Percentiles rank a stretch among this genome's conserved stretches.
These are phyloP conservation scores for Nicotiana undulata DNA, from an alignment of 257 asterid species.

Conservation along the genomic window DNA sequence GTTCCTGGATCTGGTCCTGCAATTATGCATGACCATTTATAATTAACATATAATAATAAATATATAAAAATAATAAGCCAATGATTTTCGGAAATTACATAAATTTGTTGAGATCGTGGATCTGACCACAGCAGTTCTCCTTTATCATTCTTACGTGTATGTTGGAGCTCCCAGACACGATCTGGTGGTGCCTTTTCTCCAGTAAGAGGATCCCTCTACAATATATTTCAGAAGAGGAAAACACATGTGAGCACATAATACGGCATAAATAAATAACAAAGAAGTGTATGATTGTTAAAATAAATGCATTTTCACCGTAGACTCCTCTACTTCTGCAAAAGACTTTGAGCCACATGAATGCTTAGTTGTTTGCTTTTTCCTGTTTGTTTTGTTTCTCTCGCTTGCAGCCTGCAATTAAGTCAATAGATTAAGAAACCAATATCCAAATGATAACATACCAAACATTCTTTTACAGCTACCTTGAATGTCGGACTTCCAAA, in stretches of 20 bases:
- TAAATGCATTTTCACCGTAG: constrained; percentile 2
- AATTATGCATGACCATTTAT: neutral
- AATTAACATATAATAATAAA: neutral
- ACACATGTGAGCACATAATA: neutral
- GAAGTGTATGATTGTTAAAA: neutral
- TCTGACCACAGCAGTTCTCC: constrained; percentile 7
- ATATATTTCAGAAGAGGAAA: neutral
- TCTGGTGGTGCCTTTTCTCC: constrained; percentile 6
- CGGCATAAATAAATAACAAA: neutral
- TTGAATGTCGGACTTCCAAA: constrained; percentile 1
- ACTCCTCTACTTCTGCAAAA: constrained; percentile 8
- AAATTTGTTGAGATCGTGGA: neutral
- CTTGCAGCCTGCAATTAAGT: neutral
- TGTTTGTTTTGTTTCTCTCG: constrained; percentile 3
- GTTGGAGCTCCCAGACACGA: constrained; percentile 13
- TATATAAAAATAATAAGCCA: neutral
- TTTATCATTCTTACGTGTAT: constrained; percentile 7
- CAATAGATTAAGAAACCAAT: neutral
- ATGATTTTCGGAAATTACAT: neutral
- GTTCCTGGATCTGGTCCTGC: constrained; percentile 4
- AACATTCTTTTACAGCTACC: neutral
- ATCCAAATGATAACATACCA: neutral
- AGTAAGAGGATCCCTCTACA: constrained; percentile 1
- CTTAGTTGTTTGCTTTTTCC: constrained; percentile 7
- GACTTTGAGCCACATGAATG: constrained; percentile 7